Evolutionary conservation across 73 alveolate genomes (phyloP), one percentile per base, ranked within the genome.

Genomic region (Paramecium tetraurelia): DNA sequence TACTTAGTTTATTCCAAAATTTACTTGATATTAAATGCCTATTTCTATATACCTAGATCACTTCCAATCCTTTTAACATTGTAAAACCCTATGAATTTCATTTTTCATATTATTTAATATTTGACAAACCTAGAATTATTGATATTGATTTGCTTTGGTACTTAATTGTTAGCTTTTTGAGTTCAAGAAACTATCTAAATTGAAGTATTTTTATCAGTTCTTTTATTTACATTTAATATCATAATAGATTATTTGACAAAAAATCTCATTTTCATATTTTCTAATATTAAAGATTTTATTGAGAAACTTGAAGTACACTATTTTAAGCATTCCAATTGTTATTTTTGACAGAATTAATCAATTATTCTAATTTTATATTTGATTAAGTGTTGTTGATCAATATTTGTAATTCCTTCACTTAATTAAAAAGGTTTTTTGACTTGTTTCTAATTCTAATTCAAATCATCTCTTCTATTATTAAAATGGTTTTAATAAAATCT

Each of bases 401-500:
- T 1, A 3, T 1, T 80, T 80, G 33, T 80, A 43, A 80, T 43
- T 80, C 75, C 9, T 80, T 76, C 22, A 24, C n/a, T 80, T 46
- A 31, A 10, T 80, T 80, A 9, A 22, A 22, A 9, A 21, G 8
- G 1, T 80, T 80, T 12, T 29, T 80, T 40, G 10, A 11, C 3
- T 20, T 24, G 22, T 31, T 43, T 80, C 12, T 80, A 31, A 18
- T 21, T 40, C 4, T 11, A 59, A 18, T 8, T 35, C n/a, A 80
- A 10, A 21, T 46, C 72, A 20, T 21, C 53, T 24, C 27, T 44
- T 44, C 44, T 31, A 22, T 75, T 43, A 20, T 80, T 43, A 3
- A 80, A 22, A 80, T 80, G 90, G 16, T 80, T 80, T 43, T 80
- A 29, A 7, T 80, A 33, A 80, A 80, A 80, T 46, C 90, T 40